Base-by-base conservation (phyloP, 257 asterid species). In the Ocimum tenuiflorum region DNA sequence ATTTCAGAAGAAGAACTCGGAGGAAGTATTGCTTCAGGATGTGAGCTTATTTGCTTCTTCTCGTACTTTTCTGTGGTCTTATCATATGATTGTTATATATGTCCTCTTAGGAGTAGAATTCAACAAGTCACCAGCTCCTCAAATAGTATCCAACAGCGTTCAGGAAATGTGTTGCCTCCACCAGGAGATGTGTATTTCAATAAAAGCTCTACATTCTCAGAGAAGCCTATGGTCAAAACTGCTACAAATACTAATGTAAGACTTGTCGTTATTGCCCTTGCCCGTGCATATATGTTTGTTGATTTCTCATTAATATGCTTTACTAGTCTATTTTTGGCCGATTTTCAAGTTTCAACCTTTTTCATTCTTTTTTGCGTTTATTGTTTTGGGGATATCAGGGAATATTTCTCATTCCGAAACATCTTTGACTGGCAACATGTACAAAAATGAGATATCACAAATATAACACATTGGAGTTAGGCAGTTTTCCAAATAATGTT, bases 101-200 rank as follows among this genome's bases (percentile, higher is more conserved):
- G 62, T 65, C 65, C 48, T 78, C 82, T 78, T 81, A 89, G 87
- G 91, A 86, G 77, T 77, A 86, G 91, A 67, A 92, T 86, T 65
- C 97, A 90, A 65, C 91, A 86, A 74, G 82, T 77, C 74, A 83
- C 88, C 46, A 82, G 94, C 65, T 66, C 89, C 73, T 54, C 85
- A 71, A 84, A 73, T 74, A 77, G 83, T 74, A 70, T 19, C 68
- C 97, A 88, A 72, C 83, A 86, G 69, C 94, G 88, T 65, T 79
- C 91, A 51, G 99, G 99, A 73, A 88, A 68, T 76, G 83, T 79
- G 42, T 79, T 94, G 66, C 99, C 99, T 72, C 85, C 99, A 36
- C 95, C 99, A 17, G 83, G 81, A 60, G 97, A 94, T 73, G 95
- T 86, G 39, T 83, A 79, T 78, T 80, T 71, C 83, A 80, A 64